Base-by-base conservation (phyloP, 2,329 filamentous ascomycete genomes). In the Sporothrix sp. region DNA sequence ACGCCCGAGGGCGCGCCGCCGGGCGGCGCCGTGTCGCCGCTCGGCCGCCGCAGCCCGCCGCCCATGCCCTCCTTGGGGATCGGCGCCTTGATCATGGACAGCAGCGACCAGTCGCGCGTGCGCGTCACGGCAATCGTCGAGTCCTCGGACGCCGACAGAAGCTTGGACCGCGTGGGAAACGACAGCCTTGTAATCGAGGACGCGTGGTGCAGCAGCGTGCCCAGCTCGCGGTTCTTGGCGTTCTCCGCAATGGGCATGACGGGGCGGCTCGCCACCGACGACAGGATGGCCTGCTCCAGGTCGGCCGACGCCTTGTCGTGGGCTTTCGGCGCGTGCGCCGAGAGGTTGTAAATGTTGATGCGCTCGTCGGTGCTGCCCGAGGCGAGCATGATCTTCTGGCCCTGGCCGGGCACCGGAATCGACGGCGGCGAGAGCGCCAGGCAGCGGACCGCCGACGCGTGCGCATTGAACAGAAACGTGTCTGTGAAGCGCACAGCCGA, bases 401-500 rank as follows among this genome's bases (percentile, higher is more conserved):
- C 69, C 66, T 84, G 82, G 57, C 74, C 79, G 11, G 71, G 74
- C 51, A 71, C 63, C 1, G 75, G 71, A 16, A 75, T 76, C 11
- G 87, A 86, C 0, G 85, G 74, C 3, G 85, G 84, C 8, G 91
- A 96, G 54, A 96, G 69, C 21, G 90, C 88, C 30, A 98, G 75
- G 63, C 87, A 94, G 60, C 89, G 85, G 64, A 98, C 87, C 4
- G 93, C 84, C 11, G 90, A 94, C 51, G 81, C 77, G 69, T 98
- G 93, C 13, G 93, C 90, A 63, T 90, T 87, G 77, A 98, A 96
- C 52, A 98, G 78, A 66, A 98, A 98, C 0, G 87, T 91, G 66
- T 97, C 91, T 58, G 87, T 79, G 63, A 96, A 97, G 47, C 64
- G 59, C 6, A 36, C 36, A 3, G 23, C 42, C 2, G 18, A 50